Conservation (phyloP, 2,329 filamentous ascomycete genomes). For the Colletotrichum orbiculare region DNA sequence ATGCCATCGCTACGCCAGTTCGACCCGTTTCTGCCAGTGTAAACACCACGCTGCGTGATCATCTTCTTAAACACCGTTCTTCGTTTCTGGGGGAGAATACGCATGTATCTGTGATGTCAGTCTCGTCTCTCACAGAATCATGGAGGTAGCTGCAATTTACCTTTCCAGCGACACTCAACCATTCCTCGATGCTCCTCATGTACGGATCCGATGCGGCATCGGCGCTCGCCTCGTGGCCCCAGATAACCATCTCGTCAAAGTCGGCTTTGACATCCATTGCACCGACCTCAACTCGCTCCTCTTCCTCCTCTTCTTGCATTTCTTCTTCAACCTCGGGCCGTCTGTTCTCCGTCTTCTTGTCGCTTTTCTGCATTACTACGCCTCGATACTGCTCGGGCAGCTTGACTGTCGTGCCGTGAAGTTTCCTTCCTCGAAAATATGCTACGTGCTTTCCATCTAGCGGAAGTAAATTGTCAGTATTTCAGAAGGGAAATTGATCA, state of each 20-base stretch:
- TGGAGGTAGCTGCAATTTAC: conserved; percentile 54
- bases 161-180: conserved; percentile 78
- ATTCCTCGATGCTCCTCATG: conserved; percentile 81
- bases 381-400: conserved; percentile 80
- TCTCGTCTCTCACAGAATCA: background rate
- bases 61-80: conserved; percentile 8
- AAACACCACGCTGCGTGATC: too few relatives aligned
- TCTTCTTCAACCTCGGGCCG: conserved; percentile 51
- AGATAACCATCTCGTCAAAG: conserved; percentile 84
- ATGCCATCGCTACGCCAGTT: too few relatives aligned
- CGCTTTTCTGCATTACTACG: conserved; percentile 64
- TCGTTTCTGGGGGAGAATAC: conserved; percentile 39
- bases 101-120: conserved; percentile 48
- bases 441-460: conserved; percentile 65
- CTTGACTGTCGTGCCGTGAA: conserved; percentile 73
- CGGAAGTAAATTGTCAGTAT: background rate
- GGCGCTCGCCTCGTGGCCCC: conserved; percentile 79
- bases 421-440: conserved; percentile 84
- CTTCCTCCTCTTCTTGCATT: conserved; percentile 51
- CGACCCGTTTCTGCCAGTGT: too few relatives aligned
- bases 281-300: conserved; percentile 54
- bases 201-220: conserved; percentile 75
- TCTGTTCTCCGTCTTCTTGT: conserved; percentile 45
- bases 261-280: conserved; percentile 71
- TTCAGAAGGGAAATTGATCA: background rate